Evolutionary conservation across 805 yeast species (phyloP).

Genomic region (Yarrowia sp.): DNA sequence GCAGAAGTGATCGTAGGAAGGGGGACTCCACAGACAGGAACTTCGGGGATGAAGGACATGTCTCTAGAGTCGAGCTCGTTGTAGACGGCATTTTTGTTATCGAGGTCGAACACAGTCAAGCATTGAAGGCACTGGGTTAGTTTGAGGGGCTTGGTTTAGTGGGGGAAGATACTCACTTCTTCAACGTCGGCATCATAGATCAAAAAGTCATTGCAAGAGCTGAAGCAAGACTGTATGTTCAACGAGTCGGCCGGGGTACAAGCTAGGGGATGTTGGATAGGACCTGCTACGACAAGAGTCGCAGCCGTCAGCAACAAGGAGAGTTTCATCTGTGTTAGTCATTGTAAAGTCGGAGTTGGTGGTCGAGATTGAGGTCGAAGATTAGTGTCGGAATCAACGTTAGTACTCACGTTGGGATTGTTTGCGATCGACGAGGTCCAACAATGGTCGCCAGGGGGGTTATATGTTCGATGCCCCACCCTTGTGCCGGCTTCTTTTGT

Average conservation of each 20-base stretch:
- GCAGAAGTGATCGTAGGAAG: not conserved
- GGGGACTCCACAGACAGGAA: slow-evolving; percentile 1
- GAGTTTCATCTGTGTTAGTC: slow-evolving; percentile 11
- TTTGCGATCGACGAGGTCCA: not conserved
- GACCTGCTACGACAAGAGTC: not conserved
- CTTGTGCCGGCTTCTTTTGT: not conserved
- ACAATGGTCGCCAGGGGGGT: not conserved
- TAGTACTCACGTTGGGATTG: not conserved
- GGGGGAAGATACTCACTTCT: not conserved
- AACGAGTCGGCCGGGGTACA: not conserved
- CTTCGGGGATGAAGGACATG: not conserved
- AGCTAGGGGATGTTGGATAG: not conserved
- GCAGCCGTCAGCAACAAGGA: not conserved
- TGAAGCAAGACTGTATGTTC: not conserved
- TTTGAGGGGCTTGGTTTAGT: not conserved
- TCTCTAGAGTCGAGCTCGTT: not conserved
- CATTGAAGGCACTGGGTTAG: slow-evolving; percentile 14
- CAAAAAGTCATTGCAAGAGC: slow-evolving; percentile 1
- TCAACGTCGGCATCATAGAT: slow-evolving; percentile 2
- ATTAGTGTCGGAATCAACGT: too few species aligned
- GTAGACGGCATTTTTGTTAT: slow-evolving; percentile 10
- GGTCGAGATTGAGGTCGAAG: too few species aligned
- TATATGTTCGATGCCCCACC: not conserved
- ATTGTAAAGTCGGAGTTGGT: not conserved
- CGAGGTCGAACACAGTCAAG: not conserved